Evolutionary conservation across 1,284 basidiomycete genomes (phyloP).

Genomic region (Mrakiaceae sp.): DNA sequence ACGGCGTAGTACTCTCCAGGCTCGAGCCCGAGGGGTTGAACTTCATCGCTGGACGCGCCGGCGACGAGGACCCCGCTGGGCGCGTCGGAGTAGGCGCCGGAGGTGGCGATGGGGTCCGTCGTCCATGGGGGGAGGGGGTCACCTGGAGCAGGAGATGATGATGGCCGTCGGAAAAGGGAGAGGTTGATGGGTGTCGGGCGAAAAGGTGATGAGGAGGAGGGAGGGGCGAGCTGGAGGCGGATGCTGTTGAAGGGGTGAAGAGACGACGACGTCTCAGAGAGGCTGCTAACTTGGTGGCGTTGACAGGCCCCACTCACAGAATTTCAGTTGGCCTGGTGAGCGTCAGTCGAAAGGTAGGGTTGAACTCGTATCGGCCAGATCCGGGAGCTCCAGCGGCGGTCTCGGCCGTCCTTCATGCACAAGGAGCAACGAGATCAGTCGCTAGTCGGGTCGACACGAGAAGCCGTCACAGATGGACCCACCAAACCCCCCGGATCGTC

Average conservation of each 20-base stretch:
- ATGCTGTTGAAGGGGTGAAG: neutral
- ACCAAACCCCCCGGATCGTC: constrained; percentile 57
- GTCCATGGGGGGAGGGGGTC: neutral
- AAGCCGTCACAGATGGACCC: constrained; percentile 22
- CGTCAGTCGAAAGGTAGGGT: neutral
- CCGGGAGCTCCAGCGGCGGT: neutral
- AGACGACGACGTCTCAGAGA: neutral
- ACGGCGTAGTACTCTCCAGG: neutral
- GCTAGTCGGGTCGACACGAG: neutral
- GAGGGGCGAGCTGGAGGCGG: neutral
- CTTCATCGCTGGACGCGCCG: too few relatives aligned
- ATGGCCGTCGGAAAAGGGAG: neutral
- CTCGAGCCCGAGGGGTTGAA: neutral
- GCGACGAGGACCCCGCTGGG: neutral
- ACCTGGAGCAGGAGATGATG: neutral
- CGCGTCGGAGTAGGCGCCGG: neutral
- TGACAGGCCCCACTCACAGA: neutral
- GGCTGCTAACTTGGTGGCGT: too few relatives aligned
- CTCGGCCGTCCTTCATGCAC: neutral
- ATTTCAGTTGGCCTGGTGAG: neutral
- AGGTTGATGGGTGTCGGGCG: neutral
- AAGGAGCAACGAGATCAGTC: neutral
- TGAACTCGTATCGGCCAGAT: neutral
- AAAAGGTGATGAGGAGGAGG: neutral
- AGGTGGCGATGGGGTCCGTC: neutral